Conservation (phyloP, 1,284 basidiomycete species). For the Papiliotrema nemorosa region DNA sequence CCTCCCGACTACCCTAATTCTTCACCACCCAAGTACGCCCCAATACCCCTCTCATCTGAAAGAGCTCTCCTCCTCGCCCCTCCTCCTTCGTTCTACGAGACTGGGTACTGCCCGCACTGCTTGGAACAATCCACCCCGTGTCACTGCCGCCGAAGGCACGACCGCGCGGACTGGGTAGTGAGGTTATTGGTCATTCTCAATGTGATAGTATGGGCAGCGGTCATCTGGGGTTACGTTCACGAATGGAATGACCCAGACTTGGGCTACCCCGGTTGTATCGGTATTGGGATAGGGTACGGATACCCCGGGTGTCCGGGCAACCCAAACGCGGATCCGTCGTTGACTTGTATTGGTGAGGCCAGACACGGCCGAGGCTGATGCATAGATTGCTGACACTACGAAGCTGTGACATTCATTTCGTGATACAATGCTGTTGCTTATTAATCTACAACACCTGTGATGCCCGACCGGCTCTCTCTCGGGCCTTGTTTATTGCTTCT, state of each 20-base stretch:
- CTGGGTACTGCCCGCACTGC: background rate
- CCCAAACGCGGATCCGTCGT: too few relatives aligned
- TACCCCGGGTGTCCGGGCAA: too few relatives aligned
- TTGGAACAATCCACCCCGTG: background rate
- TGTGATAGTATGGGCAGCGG: constrained; percentile 2
- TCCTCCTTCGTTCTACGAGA: constrained; percentile 5
- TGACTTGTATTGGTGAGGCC: too few relatives aligned
- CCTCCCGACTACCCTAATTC: constrained; percentile 1
- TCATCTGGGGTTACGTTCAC: constrained; percentile 1
- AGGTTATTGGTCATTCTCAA: constrained; percentile 3
- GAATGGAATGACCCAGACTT: too few relatives aligned
- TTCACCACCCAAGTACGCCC: constrained; percentile 10
- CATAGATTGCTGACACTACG: too few relatives aligned
- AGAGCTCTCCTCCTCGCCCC: constrained; percentile 6
- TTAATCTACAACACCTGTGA: too few relatives aligned
- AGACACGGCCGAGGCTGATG: too few relatives aligned
- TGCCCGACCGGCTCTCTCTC: background rate
- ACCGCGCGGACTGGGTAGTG: background rate
- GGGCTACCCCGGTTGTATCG: too few relatives aligned
- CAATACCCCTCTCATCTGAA: background rate
- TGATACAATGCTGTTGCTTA: background rate
- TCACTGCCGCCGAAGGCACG: background rate
- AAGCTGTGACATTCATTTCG: too few relatives aligned
- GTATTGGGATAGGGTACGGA: too few relatives aligned
- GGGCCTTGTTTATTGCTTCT: constrained; percentile 14